These are phyloP conservation scores for Colletotrichum scovillei DNA, from an alignment of 2,329 filamentous ascomycete genomes.

Conservation along the genomic window DNA sequence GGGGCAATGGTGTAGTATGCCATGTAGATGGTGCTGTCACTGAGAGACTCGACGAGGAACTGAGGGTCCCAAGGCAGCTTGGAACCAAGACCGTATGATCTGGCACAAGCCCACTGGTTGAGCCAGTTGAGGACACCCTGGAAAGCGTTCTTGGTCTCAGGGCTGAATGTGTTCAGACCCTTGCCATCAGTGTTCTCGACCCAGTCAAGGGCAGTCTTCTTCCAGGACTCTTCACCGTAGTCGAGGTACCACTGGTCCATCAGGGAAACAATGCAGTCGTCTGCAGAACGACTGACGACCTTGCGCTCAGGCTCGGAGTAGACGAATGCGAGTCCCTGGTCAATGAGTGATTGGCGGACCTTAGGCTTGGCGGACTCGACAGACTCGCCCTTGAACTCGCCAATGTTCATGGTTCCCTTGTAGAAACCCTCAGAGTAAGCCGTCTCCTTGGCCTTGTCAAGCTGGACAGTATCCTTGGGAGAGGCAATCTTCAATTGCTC, in stretches of 20 bases:
- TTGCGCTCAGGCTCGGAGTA: constrained; percentile 94
- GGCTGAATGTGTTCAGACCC: constrained; percentile 82
- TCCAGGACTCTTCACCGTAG: constrained; percentile 93
- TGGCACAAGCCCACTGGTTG: constrained; percentile 93
- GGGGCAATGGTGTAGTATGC: constrained; percentile 77
- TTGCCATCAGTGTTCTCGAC: constrained; percentile 75
- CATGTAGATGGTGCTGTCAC: constrained; percentile 94
- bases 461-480: constrained; percentile 91
- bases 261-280: constrained; percentile 92
- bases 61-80: constrained; percentile 93
- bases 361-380: constrained; percentile 90
- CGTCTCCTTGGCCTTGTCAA: constrained; percentile 90
- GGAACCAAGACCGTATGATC: constrained; percentile 91
- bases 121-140: constrained; percentile 91
- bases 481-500: constrained; percentile 97
- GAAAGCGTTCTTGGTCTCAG: constrained; percentile 83
- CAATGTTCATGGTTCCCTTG: constrained; percentile 89
- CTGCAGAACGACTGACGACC: constrained; percentile 88
- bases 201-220: constrained; percentile 77
- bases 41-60: constrained; percentile 92
- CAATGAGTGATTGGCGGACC: constrained; percentile 81
- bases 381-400: constrained; percentile 87
- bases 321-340: constrained; percentile 82
- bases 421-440: constrained; percentile 96
- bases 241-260: constrained; percentile 99